Evolutionary conservation across 2,329 filamentous ascomycete species (phyloP), one percentile per base, ranked within the genome.

Genomic region (Domatiomyces catenatus): DNA sequence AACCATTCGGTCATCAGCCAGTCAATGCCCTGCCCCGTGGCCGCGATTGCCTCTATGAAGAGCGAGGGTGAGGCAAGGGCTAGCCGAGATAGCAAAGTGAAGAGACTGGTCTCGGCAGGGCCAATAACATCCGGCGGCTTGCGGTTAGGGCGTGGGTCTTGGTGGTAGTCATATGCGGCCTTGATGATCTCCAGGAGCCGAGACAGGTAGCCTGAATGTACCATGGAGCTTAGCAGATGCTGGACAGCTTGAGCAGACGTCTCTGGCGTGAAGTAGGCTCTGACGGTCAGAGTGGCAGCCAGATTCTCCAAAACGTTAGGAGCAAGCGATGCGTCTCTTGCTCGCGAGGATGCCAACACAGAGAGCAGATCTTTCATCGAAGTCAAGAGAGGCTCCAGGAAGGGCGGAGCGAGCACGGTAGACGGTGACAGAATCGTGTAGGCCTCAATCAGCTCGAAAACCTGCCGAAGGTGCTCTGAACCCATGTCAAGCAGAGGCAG

Each of bases 91-190:
- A 98, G 73, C 1, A 96, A 80, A 3, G 80, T 77, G 61, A 94
- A 84, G 64, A 94, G 94, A 62, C 94, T 86, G 0, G 84, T 84
- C 62, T 94, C 81, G 0, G 85, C 81, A 8, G 88, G 75, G 10
- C 81, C 79, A 59, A 83, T 83, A 32, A 95, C 76, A 26, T 79
- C 77, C 42, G 81, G 76, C 18, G 78, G 73, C 57, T 76, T 84
- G 22, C 76, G 76, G 60, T 86, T 84, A 0, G 90, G 89, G 0
- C 92, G 90, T 0, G 84, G 85, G 0, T 84, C 86, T 63, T 93
- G 82, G 59, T 85, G 82, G 2, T 86, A 81, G 61, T 84, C 77
- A 75, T 72, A 81, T 2, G 81, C 76, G 48, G 81, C 76, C 60
- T 79, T 80, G 1, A 90, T 72, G 7, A 76, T 77, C 56, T 78